Conservation (phyloP, 371 early-diverging fungal species). For the Paraphysoderma sedebokerense region DNA sequence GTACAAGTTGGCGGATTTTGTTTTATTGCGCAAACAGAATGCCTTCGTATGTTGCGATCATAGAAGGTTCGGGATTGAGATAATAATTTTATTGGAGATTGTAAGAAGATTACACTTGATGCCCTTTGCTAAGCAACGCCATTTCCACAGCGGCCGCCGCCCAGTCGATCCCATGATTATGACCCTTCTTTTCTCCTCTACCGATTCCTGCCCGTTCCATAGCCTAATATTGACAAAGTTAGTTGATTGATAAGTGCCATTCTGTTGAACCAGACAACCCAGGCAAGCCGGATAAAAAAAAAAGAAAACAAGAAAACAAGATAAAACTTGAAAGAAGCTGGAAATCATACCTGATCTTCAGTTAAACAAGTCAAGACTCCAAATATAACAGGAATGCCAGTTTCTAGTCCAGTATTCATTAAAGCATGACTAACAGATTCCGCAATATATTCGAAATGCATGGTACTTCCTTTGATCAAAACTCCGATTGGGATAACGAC, state of each 20-base stretch:
- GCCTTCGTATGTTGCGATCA: no score
- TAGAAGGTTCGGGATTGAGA: no score
- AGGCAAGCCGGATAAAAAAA: background rate
- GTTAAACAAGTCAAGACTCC: constrained; percentile 88
- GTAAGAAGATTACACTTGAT: no score
- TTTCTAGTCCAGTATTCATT: constrained; percentile 80
- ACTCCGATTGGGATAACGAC: constrained; percentile 89
- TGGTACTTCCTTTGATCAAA: constrained; percentile 90
- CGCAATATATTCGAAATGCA: constrained; percentile 95
- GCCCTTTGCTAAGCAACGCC: constrained; percentile 53
- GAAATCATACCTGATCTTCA: constrained; percentile 48
- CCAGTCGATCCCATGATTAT: constrained; percentile 93
- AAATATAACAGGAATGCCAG: constrained; percentile 77
- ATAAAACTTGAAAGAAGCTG: background rate
- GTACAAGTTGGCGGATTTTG: no score
- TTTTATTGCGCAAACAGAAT: no score
- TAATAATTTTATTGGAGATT: no score
- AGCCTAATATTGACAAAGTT: no score
- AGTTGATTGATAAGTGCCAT: no score
- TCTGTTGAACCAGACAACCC: no score
- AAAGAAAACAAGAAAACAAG: background rate
- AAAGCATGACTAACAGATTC: constrained; percentile 78
- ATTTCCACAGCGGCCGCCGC: constrained; percentile 94
- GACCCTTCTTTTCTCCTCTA: constrained; percentile 35
- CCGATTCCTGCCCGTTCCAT: constrained; percentile 55